Conservation (phyloP, 164 flowering plant species). For the Nymphaea colorata region DNA sequence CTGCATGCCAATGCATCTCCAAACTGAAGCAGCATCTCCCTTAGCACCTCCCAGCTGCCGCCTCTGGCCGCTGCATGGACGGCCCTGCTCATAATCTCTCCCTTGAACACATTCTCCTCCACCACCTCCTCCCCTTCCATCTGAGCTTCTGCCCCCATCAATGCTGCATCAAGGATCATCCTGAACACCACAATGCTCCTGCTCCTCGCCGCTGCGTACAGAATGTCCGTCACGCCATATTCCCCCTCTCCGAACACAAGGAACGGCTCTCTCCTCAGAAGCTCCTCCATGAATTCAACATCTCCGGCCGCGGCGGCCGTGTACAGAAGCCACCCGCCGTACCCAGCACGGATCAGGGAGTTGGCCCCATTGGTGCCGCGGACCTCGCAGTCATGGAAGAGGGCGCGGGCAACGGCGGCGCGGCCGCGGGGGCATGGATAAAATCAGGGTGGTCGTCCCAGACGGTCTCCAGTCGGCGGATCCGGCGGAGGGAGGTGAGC, state of each 20-base stretch:
- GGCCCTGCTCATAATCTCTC: conserved; percentile 71
- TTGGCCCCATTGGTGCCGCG: conserved; percentile 18
- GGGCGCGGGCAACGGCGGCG: conserved; percentile 44
- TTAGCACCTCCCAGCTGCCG: conserved; percentile 66
- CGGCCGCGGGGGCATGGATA: conserved; percentile 17
- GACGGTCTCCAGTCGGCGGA: conserved; percentile 83
- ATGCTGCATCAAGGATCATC: conserved; percentile 40
- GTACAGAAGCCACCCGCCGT: conserved; percentile 96
- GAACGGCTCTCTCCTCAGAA: conserved; percentile 48
- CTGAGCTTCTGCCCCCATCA: conserved; percentile 14
- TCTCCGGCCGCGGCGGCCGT: conserved; percentile 97
- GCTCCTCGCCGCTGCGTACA: conserved; percentile 85
- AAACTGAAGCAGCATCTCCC: conserved; percentile 33
- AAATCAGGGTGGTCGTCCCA: conserved; percentile 53
- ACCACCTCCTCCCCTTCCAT: conserved; percentile 13
- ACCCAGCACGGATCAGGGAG: conserved; percentile 64
- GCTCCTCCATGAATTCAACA: conserved; percentile 42
- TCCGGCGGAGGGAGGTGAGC: conserved; percentile 78
- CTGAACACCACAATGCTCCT: conserved; percentile 60
- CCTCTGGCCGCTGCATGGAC: conserved; percentile 90
- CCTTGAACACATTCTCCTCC: conserved; percentile 21
- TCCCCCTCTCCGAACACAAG: conserved; percentile 92
- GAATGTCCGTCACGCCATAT: conserved; percentile 72
- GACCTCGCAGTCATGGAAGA: conserved; percentile 43
- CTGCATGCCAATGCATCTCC: conserved; percentile 44